phyloP scores from a whole-genome alignment of 139 green algal genomes.

The Raphidocelis subcapitata region DNA sequence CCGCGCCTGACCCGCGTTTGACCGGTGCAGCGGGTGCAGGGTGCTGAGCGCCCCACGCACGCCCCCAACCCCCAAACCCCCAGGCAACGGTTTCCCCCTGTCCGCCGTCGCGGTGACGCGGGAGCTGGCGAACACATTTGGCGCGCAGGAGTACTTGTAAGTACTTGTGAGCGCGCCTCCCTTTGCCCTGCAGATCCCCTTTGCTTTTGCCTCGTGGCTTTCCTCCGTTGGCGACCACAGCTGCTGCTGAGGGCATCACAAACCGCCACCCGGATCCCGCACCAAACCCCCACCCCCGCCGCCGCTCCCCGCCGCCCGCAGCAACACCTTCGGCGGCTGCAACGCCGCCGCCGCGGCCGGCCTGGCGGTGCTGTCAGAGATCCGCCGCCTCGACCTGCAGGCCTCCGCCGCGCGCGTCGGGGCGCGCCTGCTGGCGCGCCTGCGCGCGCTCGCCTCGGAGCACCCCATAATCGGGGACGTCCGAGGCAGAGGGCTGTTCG shows the following conservation, averaged over 20 bases:
- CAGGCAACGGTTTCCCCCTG: conserved; percentile 77
- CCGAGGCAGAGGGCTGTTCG: conserved; percentile 58
- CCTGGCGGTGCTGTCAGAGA: conserved; percentile 41
- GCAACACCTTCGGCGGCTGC: conserved; percentile 30
- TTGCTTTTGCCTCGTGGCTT: no score
- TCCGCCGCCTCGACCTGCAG: conserved; percentile 53
- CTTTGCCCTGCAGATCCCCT: not conserved
- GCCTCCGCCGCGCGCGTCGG: conserved; percentile 41
- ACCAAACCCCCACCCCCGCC: no score
- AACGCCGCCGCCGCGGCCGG: conserved; percentile 44
- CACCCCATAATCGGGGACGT: conserved; percentile 55
- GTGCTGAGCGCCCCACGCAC: not conserved
- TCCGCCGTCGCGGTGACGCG: conserved; percentile 48
- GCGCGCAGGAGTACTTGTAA: conserved; percentile 58
- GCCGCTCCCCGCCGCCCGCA: no score
- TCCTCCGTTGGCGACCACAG: no score
- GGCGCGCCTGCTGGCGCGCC: conserved; percentile 29
- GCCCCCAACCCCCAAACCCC: not conserved
- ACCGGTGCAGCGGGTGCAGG: no score
- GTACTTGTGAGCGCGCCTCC: not conserved
- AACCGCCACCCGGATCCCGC: no score
- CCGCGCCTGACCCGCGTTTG: no score
- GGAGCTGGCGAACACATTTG: conserved; percentile 47
- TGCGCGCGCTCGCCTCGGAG: conserved; percentile 19
- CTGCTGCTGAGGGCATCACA: no score